These are phyloP conservation scores for Corniculantispora saksenae DNA, from an alignment of 2,329 filamentous ascomycete genomes.

Conservation along the genomic window DNA sequence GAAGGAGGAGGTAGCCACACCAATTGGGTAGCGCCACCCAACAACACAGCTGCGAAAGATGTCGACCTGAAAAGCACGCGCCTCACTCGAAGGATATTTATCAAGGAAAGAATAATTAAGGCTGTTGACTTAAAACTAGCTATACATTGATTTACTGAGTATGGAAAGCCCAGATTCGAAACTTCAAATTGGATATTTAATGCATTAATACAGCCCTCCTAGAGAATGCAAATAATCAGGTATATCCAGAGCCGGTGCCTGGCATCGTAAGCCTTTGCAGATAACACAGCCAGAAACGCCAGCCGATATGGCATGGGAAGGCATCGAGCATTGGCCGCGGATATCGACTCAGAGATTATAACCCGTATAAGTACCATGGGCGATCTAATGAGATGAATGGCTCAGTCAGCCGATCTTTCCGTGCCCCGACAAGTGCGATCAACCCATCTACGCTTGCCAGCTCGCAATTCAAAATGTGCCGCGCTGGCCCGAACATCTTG, in stretches of 20 bases:
- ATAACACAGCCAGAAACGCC: no score
- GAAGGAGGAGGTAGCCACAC: background rate
- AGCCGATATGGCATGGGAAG: no score
- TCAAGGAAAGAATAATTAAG: background rate
- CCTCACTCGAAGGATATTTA: background rate
- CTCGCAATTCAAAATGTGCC: constrained; percentile 85
- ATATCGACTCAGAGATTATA: no score
- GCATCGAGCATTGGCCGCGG: no score
- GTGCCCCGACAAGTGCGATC: constrained; percentile 50
- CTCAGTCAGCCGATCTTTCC: background rate
- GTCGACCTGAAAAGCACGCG: background rate
- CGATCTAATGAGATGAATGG: background rate
- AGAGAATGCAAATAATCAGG: background rate
- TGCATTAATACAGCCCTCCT: background rate
- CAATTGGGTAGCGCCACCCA: background rate
- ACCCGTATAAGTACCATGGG: background rate
- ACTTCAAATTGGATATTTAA: background rate
- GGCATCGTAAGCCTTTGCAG: no score
- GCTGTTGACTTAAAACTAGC: background rate
- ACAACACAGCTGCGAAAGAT: background rate
- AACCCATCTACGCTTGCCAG: constrained; percentile 77
- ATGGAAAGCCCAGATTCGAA: background rate
- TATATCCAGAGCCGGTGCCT: no score
- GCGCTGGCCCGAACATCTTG: constrained; percentile 73
- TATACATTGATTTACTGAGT: background rate